Conservation (phyloP, 768 basidiomycete genomes). For the Lentinula guzmanii region DNA sequence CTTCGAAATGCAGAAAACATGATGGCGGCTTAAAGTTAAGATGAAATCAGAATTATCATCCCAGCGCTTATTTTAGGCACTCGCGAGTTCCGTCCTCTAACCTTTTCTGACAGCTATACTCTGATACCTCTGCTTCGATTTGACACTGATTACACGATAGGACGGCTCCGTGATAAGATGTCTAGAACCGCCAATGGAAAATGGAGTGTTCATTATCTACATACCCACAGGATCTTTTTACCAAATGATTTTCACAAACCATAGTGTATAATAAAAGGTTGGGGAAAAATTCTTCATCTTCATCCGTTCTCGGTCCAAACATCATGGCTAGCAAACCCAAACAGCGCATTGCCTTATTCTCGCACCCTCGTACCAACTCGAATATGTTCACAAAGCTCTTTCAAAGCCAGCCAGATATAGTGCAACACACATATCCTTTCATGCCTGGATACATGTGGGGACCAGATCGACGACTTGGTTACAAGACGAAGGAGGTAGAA, state of each 20-base stretch:
- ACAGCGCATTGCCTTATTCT: background rate
- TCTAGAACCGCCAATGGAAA: background rate
- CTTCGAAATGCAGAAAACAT: slow-evolving; percentile 5
- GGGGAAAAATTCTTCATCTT: background rate
- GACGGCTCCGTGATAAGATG: background rate
- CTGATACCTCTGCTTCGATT: background rate
- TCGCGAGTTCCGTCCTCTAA: no score
- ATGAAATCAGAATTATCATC: background rate
- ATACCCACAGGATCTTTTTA: background rate
- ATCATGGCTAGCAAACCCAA: background rate
- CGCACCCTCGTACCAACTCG: slow-evolving; percentile 1
- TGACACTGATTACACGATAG: background rate
- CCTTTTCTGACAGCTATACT: no score
- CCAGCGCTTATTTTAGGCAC: background rate
- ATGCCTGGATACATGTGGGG: slow-evolving; percentile 3
- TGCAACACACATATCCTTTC: background rate
- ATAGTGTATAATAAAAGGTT: background rate
- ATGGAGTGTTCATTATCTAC: background rate
- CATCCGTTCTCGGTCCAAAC: background rate
- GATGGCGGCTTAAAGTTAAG: background rate
- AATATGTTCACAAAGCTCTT: slow-evolving; percentile 1
- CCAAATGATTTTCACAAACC: no score
- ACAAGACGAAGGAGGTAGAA: background rate
- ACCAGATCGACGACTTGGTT: background rate
- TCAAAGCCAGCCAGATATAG: background rate